Percentiles rank a stretch among this genome's conserved stretches.
Conservation (phyloP, 805 yeast species). For the Yamadazyma phyllophila region DNA sequence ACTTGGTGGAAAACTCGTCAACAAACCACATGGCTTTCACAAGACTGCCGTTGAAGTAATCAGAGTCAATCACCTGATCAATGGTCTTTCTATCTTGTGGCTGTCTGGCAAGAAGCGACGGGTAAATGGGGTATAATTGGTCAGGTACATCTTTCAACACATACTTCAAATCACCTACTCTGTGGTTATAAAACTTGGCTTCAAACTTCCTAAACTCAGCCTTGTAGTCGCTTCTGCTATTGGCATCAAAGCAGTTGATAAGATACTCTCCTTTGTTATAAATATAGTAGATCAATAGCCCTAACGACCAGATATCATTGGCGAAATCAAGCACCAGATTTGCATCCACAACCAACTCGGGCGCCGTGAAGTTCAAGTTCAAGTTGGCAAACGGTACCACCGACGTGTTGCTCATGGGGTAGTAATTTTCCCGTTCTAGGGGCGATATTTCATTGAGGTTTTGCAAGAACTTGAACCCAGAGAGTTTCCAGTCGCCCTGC, state of each 20-base stretch:
- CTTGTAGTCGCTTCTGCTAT: conserved; percentile 60
- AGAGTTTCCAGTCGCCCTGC: conserved; percentile 90
- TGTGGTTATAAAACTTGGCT: conserved; percentile 40
- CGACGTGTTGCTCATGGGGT: conserved; percentile 69
- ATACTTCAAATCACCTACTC: conserved; percentile 34
- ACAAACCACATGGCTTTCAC: conserved; percentile 76
- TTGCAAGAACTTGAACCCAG: conserved; percentile 59
- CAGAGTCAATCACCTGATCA: conserved; percentile 66
- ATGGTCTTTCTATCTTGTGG: conserved; percentile 59
- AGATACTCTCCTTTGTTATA: conserved; percentile 55
- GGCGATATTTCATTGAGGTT: conserved; percentile 49
- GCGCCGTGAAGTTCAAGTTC: conserved; percentile 76
- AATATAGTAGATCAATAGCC: conserved; percentile 68
- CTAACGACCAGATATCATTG: conserved; percentile 84
- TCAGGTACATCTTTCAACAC: conserved; percentile 59
- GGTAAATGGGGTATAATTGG: conserved; percentile 47
- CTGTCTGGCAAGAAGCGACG: conserved; percentile 54
- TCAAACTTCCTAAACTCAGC: conserved; percentile 50
- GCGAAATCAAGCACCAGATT: conserved; percentile 51
- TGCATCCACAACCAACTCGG: conserved; percentile 72
- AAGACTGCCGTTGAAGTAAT: conserved; percentile 78
- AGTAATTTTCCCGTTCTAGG: conserved; percentile 54
- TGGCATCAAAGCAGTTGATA: conserved; percentile 41
- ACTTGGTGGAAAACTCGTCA: conserved; percentile 79
- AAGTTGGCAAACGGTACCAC: conserved; percentile 76